Conservation (phyloP, 768 basidiomycete genomes). For the Leccinum olivaceopallidum region DNA sequence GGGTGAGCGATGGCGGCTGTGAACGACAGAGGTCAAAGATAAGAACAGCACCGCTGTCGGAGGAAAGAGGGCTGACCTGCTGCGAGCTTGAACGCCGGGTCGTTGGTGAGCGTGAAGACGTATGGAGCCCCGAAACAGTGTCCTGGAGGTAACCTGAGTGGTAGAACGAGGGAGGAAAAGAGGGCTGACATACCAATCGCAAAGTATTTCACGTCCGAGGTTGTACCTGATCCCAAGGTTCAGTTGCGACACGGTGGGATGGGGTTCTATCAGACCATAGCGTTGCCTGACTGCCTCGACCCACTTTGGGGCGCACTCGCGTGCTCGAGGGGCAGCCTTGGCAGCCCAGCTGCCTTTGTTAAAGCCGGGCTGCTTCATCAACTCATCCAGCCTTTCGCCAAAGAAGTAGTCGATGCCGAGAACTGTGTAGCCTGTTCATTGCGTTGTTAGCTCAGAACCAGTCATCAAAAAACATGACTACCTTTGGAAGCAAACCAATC, state of each 20-base stretch:
- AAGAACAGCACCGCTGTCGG: neutral
- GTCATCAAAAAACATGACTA: constrained; percentile 19
- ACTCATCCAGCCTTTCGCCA: constrained; percentile 50
- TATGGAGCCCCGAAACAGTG: constrained; percentile 62
- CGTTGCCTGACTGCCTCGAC: constrained; percentile 47
- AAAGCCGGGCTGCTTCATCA: constrained; percentile 38
- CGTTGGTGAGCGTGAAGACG: constrained; percentile 46
- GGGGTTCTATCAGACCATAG: constrained; percentile 41
- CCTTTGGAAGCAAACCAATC: constrained; percentile 66
- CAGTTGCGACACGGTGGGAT: constrained; percentile 10
- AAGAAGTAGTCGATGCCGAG: constrained; percentile 66
- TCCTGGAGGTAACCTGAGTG: constrained; percentile 32
- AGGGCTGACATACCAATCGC: constrained; percentile 40
- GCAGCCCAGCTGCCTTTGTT: constrained; percentile 45
- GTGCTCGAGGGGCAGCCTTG: constrained; percentile 37
- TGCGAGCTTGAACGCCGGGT: constrained; percentile 38
- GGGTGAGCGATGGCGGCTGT: constrained; percentile 61
- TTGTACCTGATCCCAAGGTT: constrained; percentile 11
- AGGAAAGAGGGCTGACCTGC: constrained; percentile 39
- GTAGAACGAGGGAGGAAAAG: neutral
- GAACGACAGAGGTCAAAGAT: neutral
- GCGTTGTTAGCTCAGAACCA: neutral
- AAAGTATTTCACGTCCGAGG: constrained; percentile 39
- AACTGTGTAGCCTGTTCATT: constrained; percentile 44
- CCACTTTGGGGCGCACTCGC: constrained; percentile 49